These are phyloP conservation scores for Penicillium sp. DNA, from an alignment of 2,329 filamentous ascomycete species.

Conservation along the genomic window DNA sequence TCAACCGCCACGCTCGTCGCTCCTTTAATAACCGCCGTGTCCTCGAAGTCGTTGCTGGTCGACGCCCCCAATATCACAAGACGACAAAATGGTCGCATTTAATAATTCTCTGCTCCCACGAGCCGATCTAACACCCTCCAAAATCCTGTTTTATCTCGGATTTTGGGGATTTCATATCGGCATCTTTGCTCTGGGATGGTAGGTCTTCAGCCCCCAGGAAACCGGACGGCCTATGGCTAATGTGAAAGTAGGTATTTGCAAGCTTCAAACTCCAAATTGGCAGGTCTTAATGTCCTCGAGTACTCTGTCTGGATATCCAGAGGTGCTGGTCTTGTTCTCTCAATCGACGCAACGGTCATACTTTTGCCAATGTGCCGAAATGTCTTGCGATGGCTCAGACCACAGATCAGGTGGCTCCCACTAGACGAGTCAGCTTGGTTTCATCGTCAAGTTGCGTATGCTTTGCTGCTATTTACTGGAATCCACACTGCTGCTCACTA, in stretches of 20 bases:
- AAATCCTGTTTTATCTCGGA: slow-evolving; percentile 77
- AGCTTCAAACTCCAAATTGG: slow-evolving; percentile 67
- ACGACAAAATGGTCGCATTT: slow-evolving; percentile 18
- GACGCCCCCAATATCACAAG: slow-evolving; percentile 19
- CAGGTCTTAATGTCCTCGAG: slow-evolving; percentile 75
- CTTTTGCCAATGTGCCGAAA: slow-evolving; percentile 94
- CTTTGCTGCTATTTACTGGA: slow-evolving; percentile 79
- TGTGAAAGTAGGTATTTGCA: slow-evolving; percentile 73
- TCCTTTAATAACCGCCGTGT: slow-evolving; percentile 17
- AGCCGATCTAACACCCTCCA: slow-evolving; percentile 69
- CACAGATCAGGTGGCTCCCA: slow-evolving; percentile 84
- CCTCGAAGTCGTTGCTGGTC: slow-evolving; percentile 32
- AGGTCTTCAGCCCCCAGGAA: slow-evolving; percentile 39
- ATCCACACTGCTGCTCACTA: slow-evolving; percentile 83
- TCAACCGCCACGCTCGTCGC: slow-evolving; percentile 14
- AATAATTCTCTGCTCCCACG: slow-evolving; percentile 25
- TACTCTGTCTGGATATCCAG: slow-evolving; percentile 97
- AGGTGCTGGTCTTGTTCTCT: slow-evolving; percentile 85
- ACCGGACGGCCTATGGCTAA: slow-evolving; percentile 24
- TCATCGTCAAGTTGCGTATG: slow-evolving; percentile 91
- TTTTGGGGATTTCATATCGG: slow-evolving; percentile 81
- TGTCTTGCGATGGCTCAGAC: slow-evolving; percentile 79
- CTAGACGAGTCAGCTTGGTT: slow-evolving; percentile 98
- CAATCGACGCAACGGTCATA: slow-evolving; percentile 84
- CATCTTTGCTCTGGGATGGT: slow-evolving; percentile 88